phyloP scores from a whole-genome alignment of 371 early-diverging fungal species.

The Mucor ambiguus region DNA sequence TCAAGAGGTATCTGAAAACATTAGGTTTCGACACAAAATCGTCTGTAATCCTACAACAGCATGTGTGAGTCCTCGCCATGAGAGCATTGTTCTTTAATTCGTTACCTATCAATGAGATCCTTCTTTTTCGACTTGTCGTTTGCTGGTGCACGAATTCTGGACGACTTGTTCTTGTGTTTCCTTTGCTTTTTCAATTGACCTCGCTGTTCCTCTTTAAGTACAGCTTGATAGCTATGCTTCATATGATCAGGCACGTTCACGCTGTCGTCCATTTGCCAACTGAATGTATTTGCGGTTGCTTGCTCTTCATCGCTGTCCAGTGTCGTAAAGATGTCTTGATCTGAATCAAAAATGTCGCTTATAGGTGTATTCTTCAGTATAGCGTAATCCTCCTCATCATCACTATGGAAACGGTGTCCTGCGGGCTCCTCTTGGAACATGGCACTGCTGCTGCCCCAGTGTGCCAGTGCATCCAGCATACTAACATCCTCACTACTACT shows the following conservation, averaged over 20 bases:
- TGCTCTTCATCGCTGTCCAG: constrained; percentile 6
- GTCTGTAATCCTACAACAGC: constrained; percentile 6
- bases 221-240: constrained; percentile 8
- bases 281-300: background rate
- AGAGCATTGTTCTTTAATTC: background rate
- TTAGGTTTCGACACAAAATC: constrained; percentile 14
- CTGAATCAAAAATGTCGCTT: constrained; percentile 10
- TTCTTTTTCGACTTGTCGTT: background rate
- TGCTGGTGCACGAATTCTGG: background rate
- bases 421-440: constrained; percentile 5
- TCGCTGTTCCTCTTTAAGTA: constrained; percentile 8
- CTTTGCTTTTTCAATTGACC: background rate
- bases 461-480: constrained; percentile 10
- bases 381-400: background rate
- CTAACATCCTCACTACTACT: constrained; percentile 27
- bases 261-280: background rate
- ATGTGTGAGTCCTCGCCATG: background rate
- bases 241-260: constrained; percentile 10
- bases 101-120: constrained; percentile 12
- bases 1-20: background rate
- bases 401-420: background rate
- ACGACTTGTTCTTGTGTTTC: constrained; percentile 6
- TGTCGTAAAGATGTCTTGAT: background rate
- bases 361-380: background rate
- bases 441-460: constrained; percentile 13